A percentile compares a stretch with the other conserved stretches of the same genome.
phyloP scores from a whole-genome alignment of 2,329 filamentous ascomycete genomes.

The Lasiodiplodia sp. region DNA sequence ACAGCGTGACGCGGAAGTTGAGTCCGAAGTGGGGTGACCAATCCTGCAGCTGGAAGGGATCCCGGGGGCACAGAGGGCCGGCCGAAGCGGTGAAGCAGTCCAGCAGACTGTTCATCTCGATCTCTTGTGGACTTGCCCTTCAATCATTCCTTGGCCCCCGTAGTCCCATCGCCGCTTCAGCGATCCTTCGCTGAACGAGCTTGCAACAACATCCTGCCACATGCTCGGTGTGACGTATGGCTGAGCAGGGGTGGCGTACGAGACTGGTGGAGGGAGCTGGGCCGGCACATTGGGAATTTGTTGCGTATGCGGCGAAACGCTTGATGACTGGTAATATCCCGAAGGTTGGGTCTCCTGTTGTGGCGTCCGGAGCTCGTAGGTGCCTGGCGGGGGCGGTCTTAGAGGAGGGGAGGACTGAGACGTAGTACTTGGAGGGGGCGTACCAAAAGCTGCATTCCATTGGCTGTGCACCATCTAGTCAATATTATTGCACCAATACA shows the following conservation, averaged over 20 bases:
- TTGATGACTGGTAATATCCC: slow-evolving; percentile 43
- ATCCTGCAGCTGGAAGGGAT: slow-evolving; percentile 3
- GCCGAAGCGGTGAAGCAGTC: slow-evolving; percentile 9
- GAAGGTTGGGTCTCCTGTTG: slow-evolving; percentile 45
- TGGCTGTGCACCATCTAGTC: slow-evolving; percentile 64
- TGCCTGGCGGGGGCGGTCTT: slow-evolving; percentile 51
- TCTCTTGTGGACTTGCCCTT: slow-evolving; percentile 47
- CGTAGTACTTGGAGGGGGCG: slow-evolving; percentile 58
- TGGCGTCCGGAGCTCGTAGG: slow-evolving; percentile 46
- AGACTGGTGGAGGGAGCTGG: slow-evolving; percentile 45
- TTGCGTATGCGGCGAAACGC: slow-evolving; percentile 44
- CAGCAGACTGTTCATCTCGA: slow-evolving; percentile 50
- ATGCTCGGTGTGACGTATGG: slow-evolving; percentile 57
- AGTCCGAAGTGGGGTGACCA: slow-evolving; percentile 2
- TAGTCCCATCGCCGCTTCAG: slow-evolving; percentile 57
- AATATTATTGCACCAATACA: slow-evolving; percentile 28
- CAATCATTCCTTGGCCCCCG: slow-evolving; percentile 43
- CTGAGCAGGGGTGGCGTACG: slow-evolving; percentile 40
- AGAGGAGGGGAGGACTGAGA: slow-evolving; percentile 54
- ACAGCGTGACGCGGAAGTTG: neutral
- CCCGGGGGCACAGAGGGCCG: neutral
- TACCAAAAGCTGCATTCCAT: slow-evolving; percentile 95
- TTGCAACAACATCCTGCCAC: slow-evolving; percentile 59
- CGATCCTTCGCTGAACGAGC: slow-evolving; percentile 46
- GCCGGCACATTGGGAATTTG: slow-evolving; percentile 39